Conservation (phyloP, 352 stramenopile genomes). For the Pseudoperonospora humuli region DNA sequence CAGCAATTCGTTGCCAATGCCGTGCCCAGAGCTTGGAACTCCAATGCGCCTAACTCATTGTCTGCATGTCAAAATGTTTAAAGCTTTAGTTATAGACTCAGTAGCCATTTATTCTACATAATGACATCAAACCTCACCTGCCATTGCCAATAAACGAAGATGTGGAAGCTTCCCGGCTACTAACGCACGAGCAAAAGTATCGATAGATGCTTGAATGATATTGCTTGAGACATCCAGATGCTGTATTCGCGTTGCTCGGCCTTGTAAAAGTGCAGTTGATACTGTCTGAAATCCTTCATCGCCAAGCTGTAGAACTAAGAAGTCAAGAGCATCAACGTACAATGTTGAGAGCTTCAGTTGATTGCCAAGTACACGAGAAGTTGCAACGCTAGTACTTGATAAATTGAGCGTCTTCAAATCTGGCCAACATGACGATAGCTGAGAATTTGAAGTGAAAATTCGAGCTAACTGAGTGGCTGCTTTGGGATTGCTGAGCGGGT, state of each 20-base stretch:
- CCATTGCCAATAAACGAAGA: too few species aligned
- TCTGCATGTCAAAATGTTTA: too few species aligned
- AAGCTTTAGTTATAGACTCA: too few species aligned
- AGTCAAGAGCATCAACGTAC: background rate
- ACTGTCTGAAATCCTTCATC: constrained; percentile 19
- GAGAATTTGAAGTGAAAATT: constrained; percentile 10
- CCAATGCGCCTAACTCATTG: too few species aligned
- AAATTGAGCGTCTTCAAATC: constrained; percentile 12
- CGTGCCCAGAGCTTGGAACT: too few species aligned
- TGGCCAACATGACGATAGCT: too few species aligned
- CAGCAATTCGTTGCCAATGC: too few species aligned
- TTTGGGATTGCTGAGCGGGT: constrained; percentile 17
- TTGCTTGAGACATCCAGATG: constrained; percentile 35
- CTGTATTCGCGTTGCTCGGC: constrained; percentile 4
- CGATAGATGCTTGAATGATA: constrained; percentile 16
- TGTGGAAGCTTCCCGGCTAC: too few species aligned
- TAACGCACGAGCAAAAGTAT: too few species aligned
- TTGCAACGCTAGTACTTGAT: constrained; percentile 10
- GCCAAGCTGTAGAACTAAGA: constrained; percentile 27
- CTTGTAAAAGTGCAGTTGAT: constrained; percentile 1
- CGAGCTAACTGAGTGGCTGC: constrained; percentile 10
- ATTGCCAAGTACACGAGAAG: background rate
- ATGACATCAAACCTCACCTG: too few species aligned
- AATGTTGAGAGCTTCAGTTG: background rate
- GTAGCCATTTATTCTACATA: too few species aligned